Base-by-base conservation (phyloP, 1,284 basidiomycete genomes). In the Ganoderma boninense region DNA sequence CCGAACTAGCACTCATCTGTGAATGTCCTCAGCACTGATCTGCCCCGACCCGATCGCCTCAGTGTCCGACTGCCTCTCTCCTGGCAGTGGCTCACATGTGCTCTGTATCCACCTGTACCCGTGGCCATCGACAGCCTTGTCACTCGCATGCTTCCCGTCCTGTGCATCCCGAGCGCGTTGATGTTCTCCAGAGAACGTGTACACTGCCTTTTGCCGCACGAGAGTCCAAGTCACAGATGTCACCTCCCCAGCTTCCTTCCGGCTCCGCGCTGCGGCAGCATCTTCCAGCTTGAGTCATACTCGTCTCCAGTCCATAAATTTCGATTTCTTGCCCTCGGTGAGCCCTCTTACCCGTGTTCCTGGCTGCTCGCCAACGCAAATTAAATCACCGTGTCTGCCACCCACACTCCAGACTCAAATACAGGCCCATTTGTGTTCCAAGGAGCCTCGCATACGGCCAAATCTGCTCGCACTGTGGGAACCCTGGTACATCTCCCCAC, bases 361-460 rank as follows among this genome's bases (percentile, higher is more conserved):
- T 40, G 10, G 23, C 40, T 35, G 20, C 20, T 40, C 16, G 7
- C 38, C 60, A 32, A 61, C n/a, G 38, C 26, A 61, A n/a, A 23
- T 23, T 40, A 43, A 40, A 62, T 43, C 14, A 14, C 38, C 16
- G 40, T 40, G 46, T 49, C 46, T 49, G 10, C 11, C 49, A 5
- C 13, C 23, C 49, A 13, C 23, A 26, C 2, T 14, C n/a, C 52
- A n/a, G 61, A 67, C 14, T 44, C 66, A 26, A 40, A 35, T 68
- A 68, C 54, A 44, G 20, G 29, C 43, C 43, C 62, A 44, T 46
- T 60, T 49, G 67, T 56, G 54, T 68, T 64, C 67, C 67, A 23
- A 68, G 67, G 40, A 68, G 13, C 43, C 14, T 38, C 26, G 18
- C 65, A 32, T 40, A 20, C 26, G 18, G 56, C 23, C 43, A 29